Evolutionary conservation across 768 basidiomycete species (phyloP), one percentile per base, ranked within the genome.

Genomic region (Ramaria rubella): DNA sequence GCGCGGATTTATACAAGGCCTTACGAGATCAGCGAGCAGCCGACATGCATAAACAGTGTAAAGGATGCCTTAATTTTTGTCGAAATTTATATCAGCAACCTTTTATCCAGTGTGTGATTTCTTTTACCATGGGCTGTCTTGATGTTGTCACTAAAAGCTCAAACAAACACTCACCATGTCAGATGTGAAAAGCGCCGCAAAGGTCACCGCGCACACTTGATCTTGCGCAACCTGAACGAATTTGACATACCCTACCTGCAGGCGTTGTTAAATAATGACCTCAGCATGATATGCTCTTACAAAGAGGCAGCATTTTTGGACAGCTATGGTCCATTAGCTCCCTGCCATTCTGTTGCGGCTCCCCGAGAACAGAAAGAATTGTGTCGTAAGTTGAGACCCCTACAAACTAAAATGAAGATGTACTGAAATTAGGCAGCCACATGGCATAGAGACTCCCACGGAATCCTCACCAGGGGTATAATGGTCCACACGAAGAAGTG

Each of bases 181-280:
- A 61, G 60, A n/a, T 61, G 60, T 29, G 44, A 60, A 38, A 33
- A 54, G 21, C 29, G 46, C 19, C 6, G 12, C 4, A 27, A 31
- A 3, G 52, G 43, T 14, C 36, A 61, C 31, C 49, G 14, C 1
- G 36, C 53, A 6, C 68, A 68, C 42, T 51, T 69, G n/a, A 56
- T 64, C 11, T 45, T 68, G 2, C 33, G 58, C 2, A 68, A 62
- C 24, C 52, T 69, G 3, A 53, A 67, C n/a, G 63, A 64, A 15
- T 63, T 63, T 48, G 49, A 66, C 44, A 57, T 59, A n/a, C 17
- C 23, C 1, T 69, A 69, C 38, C 56, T 69, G 0, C 36, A 30
- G 14, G 67, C 67, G 2, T 36, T 69, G 1, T 55, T 69, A 23
- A 19, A 29, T 5, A 43, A 43, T 29, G 23, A 64, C 6, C 34